Percentiles rank a stretch among this genome's conserved stretches.
Evolutionary conservation across 768 basidiomycete genomes (phyloP).

Genomic region (Thelephora ganbajun): DNA sequence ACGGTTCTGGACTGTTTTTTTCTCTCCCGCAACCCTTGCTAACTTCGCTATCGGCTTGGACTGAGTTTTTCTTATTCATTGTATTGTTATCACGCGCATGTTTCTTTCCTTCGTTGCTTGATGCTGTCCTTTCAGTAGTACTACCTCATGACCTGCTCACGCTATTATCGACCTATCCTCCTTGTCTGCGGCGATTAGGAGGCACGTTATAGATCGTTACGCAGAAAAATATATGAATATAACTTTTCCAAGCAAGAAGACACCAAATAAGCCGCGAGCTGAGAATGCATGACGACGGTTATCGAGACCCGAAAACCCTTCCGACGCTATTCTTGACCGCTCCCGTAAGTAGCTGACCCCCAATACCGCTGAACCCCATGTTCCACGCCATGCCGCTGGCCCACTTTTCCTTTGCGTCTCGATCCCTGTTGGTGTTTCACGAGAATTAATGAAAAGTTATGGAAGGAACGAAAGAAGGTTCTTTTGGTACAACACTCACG

Average conservation of each 20-base stretch:
- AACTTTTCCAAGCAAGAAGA: no score
- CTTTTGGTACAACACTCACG: constrained; percentile 36
- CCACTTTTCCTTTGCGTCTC: constrained; percentile 90
- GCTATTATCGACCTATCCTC: no score
- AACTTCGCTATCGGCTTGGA: background rate
- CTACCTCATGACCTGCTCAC: background rate
- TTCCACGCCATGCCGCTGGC: constrained; percentile 65
- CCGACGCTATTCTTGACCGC: constrained; percentile 75
- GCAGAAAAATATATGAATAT: no score
- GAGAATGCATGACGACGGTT: no score
- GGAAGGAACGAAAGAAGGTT: background rate
- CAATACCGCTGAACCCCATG: constrained; percentile 65
- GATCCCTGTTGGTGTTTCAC: constrained; percentile 37
- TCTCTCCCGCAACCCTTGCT: background rate
- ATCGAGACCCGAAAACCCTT: constrained; percentile 44
- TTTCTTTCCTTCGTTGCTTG: background rate
- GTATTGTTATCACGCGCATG: background rate
- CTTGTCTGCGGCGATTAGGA: background rate
- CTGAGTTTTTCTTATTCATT: background rate
- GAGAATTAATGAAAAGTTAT: constrained; percentile 1
- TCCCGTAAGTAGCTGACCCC: constrained; percentile 72
- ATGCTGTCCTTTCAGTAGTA: background rate
- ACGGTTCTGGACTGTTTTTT: background rate
- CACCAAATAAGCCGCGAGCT: no score
- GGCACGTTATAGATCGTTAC: background rate